These are phyloP conservation scores for Naegleria fowleri DNA, from an alignment of 208 protist species.

Conservation along the genomic window DNA sequence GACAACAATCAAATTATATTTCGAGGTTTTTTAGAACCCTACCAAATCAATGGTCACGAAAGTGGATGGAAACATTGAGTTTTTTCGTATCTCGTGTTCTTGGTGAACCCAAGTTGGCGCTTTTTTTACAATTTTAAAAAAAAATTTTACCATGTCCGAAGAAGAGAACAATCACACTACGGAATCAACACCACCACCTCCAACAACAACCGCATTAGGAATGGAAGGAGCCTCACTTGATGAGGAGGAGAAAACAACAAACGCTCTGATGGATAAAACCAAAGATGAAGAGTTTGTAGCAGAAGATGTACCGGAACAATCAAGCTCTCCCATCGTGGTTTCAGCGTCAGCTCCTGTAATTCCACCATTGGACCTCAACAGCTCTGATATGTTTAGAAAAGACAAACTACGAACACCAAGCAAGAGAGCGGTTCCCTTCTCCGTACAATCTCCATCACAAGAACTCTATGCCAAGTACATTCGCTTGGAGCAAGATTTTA, in stretches of 20 bases:
- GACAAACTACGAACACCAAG: background rate
- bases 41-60: background rate
- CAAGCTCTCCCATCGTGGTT: background rate
- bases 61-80: background rate
- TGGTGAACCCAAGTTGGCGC: too few relatives aligned
- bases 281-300: background rate
- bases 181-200: too few relatives aligned
- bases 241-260: too few relatives aligned
- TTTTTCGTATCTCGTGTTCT: background rate
- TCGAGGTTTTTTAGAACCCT: slow-evolving; percentile 6
- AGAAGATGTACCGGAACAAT: background rate
- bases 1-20: background rate
- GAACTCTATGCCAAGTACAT: slow-evolving; percentile 11
- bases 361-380: background rate
- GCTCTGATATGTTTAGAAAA: background rate
- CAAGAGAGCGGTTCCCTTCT: background rate
- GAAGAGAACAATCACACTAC: too few relatives aligned
- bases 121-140: too few relatives aligned
- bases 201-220: too few relatives aligned
- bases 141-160: too few relatives aligned
- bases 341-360: background rate
- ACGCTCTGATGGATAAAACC: too few relatives aligned
- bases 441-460: background rate
- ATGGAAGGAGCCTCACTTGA: too few relatives aligned
- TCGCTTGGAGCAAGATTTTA: background rate